Evolutionary conservation across 1,284 basidiomycete genomes (phyloP).

Genomic region (Apiotrichum mycotoxinovorans): DNA sequence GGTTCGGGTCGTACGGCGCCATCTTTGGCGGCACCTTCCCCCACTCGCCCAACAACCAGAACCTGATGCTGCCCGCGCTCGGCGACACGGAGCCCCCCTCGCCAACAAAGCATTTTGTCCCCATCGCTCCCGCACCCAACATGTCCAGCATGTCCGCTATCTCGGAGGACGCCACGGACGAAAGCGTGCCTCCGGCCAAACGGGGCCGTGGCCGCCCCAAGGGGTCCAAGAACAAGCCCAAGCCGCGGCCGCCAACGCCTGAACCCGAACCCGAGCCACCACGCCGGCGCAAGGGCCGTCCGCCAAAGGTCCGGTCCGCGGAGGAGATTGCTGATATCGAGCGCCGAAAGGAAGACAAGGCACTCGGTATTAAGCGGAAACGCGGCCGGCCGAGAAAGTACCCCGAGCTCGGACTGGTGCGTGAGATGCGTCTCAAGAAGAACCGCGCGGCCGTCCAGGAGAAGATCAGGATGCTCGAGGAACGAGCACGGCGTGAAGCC

Average conservation of each 20-base stretch:
- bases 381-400: constrained; percentile 44
- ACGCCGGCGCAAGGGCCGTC: constrained; percentile 29
- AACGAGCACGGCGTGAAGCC: constrained; percentile 7
- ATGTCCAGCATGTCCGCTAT: not conserved
- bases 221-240: constrained; percentile 45
- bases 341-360: constrained; percentile 28
- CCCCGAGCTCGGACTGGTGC: constrained; percentile 39
- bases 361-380: constrained; percentile 31
- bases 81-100: not conserved
- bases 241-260: constrained; percentile 14
- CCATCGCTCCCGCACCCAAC: not conserved
- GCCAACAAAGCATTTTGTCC: not conserved
- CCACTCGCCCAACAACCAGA: constrained; percentile 12
- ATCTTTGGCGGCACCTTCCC: constrained; percentile 24
- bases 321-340: constrained; percentile 38
- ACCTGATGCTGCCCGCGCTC: constrained; percentile 12
- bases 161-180: not conserved
- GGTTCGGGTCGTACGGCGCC: constrained; percentile 15
- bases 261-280: constrained; percentile 6
- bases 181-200: constrained; percentile 11
- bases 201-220: constrained; percentile 42
- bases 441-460: constrained; percentile 37
- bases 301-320: constrained; percentile 34
- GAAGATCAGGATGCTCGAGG: constrained; percentile 26
- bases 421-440: constrained; percentile 47